Percentiles rank a stretch among this genome's conserved stretches.
Conservation (phyloP, 495 filamentous ascomycete species). For the Stereocaulon alpinum region DNA sequence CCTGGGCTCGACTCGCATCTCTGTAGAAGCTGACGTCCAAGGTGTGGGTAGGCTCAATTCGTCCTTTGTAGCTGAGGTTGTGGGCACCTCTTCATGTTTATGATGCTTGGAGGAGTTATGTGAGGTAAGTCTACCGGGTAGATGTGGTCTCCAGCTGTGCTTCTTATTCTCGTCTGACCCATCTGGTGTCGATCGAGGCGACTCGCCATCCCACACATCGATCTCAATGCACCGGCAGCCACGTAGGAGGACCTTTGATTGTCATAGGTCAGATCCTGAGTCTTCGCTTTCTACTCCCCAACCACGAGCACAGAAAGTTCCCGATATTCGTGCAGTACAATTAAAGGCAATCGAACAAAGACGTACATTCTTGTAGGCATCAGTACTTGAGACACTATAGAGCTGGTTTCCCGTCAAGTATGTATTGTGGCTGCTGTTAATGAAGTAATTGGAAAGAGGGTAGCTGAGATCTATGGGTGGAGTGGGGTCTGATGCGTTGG, state of each 20-base stretch:
- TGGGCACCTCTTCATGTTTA: conserved; percentile 17
- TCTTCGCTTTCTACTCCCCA: background rate
- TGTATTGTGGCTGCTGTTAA: conserved; percentile 90
- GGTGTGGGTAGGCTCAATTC: conserved; percentile 26
- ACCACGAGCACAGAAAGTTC: too few species aligned
- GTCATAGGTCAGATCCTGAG: conserved; percentile 15
- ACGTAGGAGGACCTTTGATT: conserved; percentile 49
- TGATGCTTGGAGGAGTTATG: conserved; percentile 17
- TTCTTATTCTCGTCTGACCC: conserved; percentile 25
- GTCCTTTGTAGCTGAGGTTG: background rate
- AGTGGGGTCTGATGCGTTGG: conserved; percentile 33
- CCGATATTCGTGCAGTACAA: too few species aligned
- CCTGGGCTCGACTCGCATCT: conserved; percentile 50
- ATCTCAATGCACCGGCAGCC: conserved; percentile 94
- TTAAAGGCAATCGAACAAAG: background rate
- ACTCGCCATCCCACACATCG: conserved; percentile 85
- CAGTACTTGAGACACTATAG: conserved; percentile 68
- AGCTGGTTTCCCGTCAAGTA: conserved; percentile 91
- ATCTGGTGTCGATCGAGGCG: conserved; percentile 25
- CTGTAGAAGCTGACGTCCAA: conserved; percentile 26
- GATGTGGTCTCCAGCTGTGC: conserved; percentile 14
- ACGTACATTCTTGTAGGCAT: conserved; percentile 72
- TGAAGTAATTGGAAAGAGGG: conserved; percentile 78
- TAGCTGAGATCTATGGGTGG: conserved; percentile 43
- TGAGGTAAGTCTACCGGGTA: conserved; percentile 9